Conservation (phyloP, 1,284 basidiomycete species). For the Tilletia indica region DNA sequence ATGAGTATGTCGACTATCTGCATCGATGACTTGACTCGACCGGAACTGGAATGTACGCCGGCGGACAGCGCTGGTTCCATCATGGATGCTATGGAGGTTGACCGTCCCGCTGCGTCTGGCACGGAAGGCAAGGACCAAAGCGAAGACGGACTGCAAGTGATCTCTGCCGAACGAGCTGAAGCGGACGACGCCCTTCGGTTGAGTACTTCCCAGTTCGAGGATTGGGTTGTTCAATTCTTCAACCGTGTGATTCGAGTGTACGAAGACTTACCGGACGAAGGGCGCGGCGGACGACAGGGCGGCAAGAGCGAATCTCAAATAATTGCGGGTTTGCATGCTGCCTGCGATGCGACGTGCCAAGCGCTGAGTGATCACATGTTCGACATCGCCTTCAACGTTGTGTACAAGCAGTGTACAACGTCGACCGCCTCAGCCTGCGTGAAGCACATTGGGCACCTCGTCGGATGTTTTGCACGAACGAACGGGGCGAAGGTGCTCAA, state of each 20-base stretch:
- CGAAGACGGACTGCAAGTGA: conserved; percentile 15
- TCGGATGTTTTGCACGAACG: conserved; percentile 79
- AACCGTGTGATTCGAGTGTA: conserved; percentile 81
- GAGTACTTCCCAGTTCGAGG: conserved; percentile 72
- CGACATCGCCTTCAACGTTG: conserved; percentile 78
- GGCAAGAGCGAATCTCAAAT: conserved; percentile 82
- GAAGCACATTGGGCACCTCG: conserved; percentile 81
- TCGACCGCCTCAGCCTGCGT: conserved; percentile 76
- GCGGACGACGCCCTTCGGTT: conserved; percentile 63
- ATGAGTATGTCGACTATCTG: conserved; percentile 76
- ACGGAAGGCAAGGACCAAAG: not conserved
- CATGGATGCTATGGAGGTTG: conserved; percentile 34
- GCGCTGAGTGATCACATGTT: conserved; percentile 85
- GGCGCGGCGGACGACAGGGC: conserved; percentile 68
- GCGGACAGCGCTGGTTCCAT: conserved; percentile 24
- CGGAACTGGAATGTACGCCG: conserved; percentile 24
- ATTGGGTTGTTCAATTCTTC: conserved; percentile 87
- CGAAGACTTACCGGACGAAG: conserved; percentile 91
- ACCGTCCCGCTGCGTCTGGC: conserved; percentile 18
- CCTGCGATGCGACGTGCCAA: conserved; percentile 79
- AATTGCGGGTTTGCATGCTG: conserved; percentile 75
- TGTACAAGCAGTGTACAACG: conserved; percentile 76
- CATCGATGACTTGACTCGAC: conserved; percentile 70
- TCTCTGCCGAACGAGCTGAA: conserved; percentile 48
- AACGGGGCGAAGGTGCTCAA: conserved; percentile 74